Percentiles rank a stretch among this genome's conserved stretches.
Conservation (phyloP, 208 protist genomes). For the Polymyxa betae region DNA sequence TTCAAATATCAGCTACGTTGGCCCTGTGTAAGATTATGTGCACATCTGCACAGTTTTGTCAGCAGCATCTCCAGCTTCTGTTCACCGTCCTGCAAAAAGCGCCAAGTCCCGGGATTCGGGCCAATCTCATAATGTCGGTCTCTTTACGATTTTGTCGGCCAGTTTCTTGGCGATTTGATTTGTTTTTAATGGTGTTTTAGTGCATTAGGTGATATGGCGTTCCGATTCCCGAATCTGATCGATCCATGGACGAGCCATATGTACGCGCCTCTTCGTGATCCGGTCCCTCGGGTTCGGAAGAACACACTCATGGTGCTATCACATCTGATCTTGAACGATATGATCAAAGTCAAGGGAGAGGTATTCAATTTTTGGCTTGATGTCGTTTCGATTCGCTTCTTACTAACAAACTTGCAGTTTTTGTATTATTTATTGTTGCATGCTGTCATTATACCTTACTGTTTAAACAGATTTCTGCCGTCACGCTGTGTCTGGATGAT, state of each 20-base stretch:
- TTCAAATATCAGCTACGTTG: conserved; percentile 50
- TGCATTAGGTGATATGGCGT: conserved; percentile 55
- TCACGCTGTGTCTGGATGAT: conserved; percentile 39
- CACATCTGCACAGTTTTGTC: neutral
- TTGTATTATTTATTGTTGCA: neutral
- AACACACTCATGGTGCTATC: conserved; percentile 59
- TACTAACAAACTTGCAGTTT: neutral
- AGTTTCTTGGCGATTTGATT: conserved; percentile 16
- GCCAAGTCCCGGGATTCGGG: neutral
- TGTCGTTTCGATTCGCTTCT: neutral
- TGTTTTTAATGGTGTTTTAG: neutral
- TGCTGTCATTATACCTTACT: neutral
- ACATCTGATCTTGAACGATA: conserved; percentile 64
- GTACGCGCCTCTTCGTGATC: conserved; percentile 55
- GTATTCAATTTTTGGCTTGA: conserved; percentile 40
- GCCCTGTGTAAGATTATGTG: conserved; percentile 62
- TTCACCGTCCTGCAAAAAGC: conserved; percentile 58
- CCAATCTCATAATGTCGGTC: conserved; percentile 10
- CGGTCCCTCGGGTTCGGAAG: conserved; percentile 51
- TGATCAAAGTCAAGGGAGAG: conserved; percentile 62
- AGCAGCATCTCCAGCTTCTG: conserved; percentile 56
- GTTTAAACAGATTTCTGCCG: neutral
- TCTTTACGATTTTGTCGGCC: neutral
- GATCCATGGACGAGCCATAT: conserved; percentile 62
- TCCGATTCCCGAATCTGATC: conserved; percentile 62